phyloP scores from a whole-genome alignment of 2,329 filamentous ascomycete genomes.

The Epichloe coenophiala region DNA sequence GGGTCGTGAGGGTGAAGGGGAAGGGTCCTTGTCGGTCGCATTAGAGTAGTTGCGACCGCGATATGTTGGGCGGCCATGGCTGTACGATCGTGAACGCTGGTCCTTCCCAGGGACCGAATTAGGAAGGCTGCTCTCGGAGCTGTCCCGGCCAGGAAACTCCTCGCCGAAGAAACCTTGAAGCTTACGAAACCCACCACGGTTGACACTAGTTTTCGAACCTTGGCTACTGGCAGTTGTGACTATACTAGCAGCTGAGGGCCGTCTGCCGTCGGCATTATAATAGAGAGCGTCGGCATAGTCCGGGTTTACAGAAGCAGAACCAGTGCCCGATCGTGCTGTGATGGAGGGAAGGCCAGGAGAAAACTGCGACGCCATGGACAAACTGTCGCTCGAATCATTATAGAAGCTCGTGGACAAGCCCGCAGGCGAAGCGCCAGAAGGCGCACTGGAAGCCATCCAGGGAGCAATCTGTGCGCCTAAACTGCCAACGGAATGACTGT shows the following conservation, averaged over 20 bases:
- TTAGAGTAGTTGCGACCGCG: conserved; percentile 74
- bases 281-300: conserved; percentile 49
- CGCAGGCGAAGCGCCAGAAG: conserved; percentile 20
- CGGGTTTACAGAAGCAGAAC: conserved; percentile 18
- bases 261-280: conserved; percentile 52
- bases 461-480: conserved; percentile 40
- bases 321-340: conserved; percentile 15
- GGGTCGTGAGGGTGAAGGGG: conserved; percentile 63
- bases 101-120: conserved; percentile 38
- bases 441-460: conserved; percentile 38
- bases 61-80: conserved; percentile 39
- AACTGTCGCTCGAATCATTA: conserved; percentile 62
- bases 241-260: conserved; percentile 79
- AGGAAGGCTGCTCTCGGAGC: conserved; percentile 56
- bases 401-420: conserved; percentile 48
- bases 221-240: conserved; percentile 68
- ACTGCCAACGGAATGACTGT: conserved; percentile 33
- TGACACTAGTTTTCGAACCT: conserved; percentile 61
- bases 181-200: conserved; percentile 63
- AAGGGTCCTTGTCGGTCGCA: conserved; percentile 59
- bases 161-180: conserved; percentile 88
- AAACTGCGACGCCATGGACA: conserved; percentile 48
- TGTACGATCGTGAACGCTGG: conserved; percentile 50
- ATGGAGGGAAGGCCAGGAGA: conserved; percentile 55
- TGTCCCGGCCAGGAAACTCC: conserved; percentile 62